Evolutionary conservation across 768 basidiomycete genomes (phyloP).

Genomic region (Naganishia kalamii): DNA sequence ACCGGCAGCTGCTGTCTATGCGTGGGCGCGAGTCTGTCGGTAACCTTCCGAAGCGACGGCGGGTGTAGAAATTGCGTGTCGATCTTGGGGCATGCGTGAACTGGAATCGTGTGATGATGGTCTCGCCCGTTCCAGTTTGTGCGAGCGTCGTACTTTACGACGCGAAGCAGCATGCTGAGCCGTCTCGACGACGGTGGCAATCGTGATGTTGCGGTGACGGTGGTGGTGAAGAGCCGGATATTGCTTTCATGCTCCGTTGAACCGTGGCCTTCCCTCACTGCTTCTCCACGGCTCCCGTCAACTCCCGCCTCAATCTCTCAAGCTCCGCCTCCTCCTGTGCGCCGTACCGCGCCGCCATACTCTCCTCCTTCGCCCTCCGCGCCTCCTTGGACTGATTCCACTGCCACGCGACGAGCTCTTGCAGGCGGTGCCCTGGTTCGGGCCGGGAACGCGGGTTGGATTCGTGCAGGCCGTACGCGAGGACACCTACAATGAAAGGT

Average conservation of each 20-base stretch:
- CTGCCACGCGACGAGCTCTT: conserved; percentile 42
- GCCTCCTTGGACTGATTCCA: conserved; percentile 28
- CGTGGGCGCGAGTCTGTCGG: too few relatives aligned
- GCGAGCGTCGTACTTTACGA: too few relatives aligned
- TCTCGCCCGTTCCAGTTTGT: too few relatives aligned
- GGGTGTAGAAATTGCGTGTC: too few relatives aligned
- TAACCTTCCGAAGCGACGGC: too few relatives aligned
- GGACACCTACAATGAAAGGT: conserved; percentile 27
- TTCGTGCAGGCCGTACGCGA: conserved; percentile 45
- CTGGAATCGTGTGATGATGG: too few relatives aligned
- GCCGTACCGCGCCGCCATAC: not conserved
- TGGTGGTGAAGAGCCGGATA: not conserved
- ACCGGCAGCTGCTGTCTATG: too few relatives aligned
- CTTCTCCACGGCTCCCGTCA: conserved; percentile 20
- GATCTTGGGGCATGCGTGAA: too few relatives aligned
- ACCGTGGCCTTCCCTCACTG: not conserved
- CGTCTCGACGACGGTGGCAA: too few relatives aligned
- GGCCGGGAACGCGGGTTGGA: conserved; percentile 45
- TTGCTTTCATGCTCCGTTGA: too few relatives aligned
- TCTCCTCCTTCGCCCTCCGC: conserved; percentile 15
- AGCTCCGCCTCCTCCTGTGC: conserved; percentile 31
- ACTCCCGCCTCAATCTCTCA: conserved; percentile 38
- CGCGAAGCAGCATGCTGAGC: too few relatives aligned
- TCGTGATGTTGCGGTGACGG: too few relatives aligned
- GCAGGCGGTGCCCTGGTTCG: conserved; percentile 38